A percentile compares a stretch with the other conserved stretches of the same genome.
Conservation (phyloP, 108 stramenopile genomes). For the Conticribra weissflogii region DNA sequence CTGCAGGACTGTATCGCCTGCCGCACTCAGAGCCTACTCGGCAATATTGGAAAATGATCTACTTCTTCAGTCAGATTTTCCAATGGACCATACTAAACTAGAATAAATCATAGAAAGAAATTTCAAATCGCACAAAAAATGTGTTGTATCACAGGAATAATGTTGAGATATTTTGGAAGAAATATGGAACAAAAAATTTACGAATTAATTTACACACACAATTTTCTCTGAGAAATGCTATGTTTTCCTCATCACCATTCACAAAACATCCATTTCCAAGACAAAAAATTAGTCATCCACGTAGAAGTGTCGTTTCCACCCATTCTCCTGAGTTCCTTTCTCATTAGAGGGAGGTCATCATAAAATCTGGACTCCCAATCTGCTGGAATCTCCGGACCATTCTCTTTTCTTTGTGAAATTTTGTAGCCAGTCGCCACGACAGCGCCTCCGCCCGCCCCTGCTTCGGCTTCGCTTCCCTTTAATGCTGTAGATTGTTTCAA, state of each 20-base stretch:
- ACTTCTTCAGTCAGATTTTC: slow-evolving; percentile 11
- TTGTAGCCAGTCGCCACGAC: no score
- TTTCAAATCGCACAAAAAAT: no score
- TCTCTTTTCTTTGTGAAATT: slow-evolving; percentile 7
- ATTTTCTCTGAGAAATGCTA: no score
- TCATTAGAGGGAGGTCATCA: slow-evolving; percentile 15
- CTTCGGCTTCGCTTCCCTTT: not conserved
- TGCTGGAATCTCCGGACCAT: slow-evolving; percentile 5
- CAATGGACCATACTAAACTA: slow-evolving; percentile 25
- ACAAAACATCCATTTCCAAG: slow-evolving; percentile 22
- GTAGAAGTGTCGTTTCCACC: not conserved
- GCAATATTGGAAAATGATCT: slow-evolving; percentile 31
- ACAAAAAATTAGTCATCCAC: slow-evolving; percentile 1
- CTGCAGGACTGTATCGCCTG: slow-evolving; percentile 17
- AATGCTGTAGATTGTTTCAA: slow-evolving; percentile 10
- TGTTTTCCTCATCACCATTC: not conserved
- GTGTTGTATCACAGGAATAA: no score
- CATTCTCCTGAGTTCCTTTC: slow-evolving; percentile 12
- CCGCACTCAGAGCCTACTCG: slow-evolving; percentile 22
- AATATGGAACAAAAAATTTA: no score
- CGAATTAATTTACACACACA: no score
- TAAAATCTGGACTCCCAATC: slow-evolving; percentile 31
- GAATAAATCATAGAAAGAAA: slow-evolving; percentile 17
- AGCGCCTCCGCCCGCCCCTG: no score
- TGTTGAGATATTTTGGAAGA: no score